These are phyloP conservation scores for Pseudonitzschia pungens DNA, from an alignment of 108 stramenopile genomes.

Conservation along the genomic window DNA sequence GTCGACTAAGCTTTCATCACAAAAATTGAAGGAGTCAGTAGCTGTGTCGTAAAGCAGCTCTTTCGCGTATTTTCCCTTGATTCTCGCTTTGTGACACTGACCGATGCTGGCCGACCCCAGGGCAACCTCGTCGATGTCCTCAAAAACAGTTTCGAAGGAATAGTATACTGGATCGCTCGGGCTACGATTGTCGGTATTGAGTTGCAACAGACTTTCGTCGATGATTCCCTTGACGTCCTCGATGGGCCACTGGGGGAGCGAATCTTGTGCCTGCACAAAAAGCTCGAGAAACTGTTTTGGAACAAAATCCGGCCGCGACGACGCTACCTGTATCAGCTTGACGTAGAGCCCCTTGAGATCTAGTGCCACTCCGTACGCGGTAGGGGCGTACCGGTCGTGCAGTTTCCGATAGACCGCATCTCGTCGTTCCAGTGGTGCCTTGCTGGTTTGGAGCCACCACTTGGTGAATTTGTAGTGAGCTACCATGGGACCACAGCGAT, in stretches of 20 bases:
- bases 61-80: constrained; percentile 16
- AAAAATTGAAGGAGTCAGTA: not conserved
- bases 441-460: constrained; percentile 43
- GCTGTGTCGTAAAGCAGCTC: not conserved
- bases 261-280: constrained; percentile 58
- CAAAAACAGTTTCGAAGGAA: constrained; percentile 62
- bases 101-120: constrained; percentile 73
- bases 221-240: constrained; percentile 42
- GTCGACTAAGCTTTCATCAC: constrained; percentile 24
- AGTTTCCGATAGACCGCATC: constrained; percentile 47
- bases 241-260: constrained; percentile 58
- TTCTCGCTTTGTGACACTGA: constrained; percentile 60
- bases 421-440: constrained; percentile 34
- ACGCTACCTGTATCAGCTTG: constrained; percentile 59
- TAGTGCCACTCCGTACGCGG: constrained; percentile 48
- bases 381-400: constrained; percentile 50
- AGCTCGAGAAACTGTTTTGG: constrained; percentile 63
- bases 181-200: constrained; percentile 12
- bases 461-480: constrained; percentile 73
- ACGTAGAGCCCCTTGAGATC: constrained; percentile 59
- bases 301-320: constrained; percentile 68
- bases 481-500: constrained; percentile 62
- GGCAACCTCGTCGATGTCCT: constrained; percentile 49
- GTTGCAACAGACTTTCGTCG: constrained; percentile 30
- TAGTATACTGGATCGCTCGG: not conserved